Evolutionary conservation across 1,139 yeast species (phyloP).

Genomic region (Zygosaccharomyces pseudobailii): DNA sequence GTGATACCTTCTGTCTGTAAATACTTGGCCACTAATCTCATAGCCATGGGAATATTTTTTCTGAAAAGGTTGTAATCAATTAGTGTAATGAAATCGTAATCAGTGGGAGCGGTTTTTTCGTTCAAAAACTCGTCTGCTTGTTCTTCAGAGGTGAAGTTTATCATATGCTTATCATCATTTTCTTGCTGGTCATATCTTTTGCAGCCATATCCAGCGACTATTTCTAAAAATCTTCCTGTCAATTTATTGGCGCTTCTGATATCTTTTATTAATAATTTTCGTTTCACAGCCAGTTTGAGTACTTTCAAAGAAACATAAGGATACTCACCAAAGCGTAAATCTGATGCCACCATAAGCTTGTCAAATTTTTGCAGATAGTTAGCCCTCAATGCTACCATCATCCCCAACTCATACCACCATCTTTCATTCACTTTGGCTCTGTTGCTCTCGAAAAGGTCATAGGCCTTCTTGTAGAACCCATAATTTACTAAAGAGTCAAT

Average conservation of each 20-base stretch:
- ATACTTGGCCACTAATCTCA: slow-evolving; percentile 15
- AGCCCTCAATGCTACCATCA: slow-evolving; percentile 31
- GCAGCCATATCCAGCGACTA: slow-evolving; percentile 19
- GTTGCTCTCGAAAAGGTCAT: slow-evolving; percentile 24
- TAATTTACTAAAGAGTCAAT: slow-evolving; percentile 32
- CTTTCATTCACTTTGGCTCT: slow-evolving; percentile 30
- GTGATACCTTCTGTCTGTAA: slow-evolving; percentile 12
- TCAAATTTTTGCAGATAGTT: slow-evolving; percentile 33
- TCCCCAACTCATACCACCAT: slow-evolving; percentile 39
- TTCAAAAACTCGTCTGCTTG: slow-evolving; percentile 28
- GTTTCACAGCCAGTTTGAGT: slow-evolving; percentile 24
- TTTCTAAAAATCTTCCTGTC: slow-evolving; percentile 19
- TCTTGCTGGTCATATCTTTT: slow-evolving; percentile 1
- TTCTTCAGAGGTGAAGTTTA: slow-evolving; percentile 20
- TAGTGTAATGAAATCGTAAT: slow-evolving; percentile 20
- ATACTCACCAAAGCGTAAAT: slow-evolving; percentile 15
- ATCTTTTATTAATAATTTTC: slow-evolving; percentile 19
- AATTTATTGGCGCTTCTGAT: slow-evolving; percentile 15
- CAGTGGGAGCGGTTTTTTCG: slow-evolving; percentile 20
- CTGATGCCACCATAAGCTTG: slow-evolving; percentile 17
- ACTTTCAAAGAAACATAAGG: slow-evolving; percentile 24
- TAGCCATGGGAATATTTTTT: slow-evolving; percentile 15
- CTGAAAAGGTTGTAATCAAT: slow-evolving; percentile 21
- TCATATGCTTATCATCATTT: background rate
- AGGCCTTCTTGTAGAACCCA: slow-evolving; percentile 30